Conservation (phyloP, 139 green algal genomes). For the Monoraphidium neglectum region DNA sequence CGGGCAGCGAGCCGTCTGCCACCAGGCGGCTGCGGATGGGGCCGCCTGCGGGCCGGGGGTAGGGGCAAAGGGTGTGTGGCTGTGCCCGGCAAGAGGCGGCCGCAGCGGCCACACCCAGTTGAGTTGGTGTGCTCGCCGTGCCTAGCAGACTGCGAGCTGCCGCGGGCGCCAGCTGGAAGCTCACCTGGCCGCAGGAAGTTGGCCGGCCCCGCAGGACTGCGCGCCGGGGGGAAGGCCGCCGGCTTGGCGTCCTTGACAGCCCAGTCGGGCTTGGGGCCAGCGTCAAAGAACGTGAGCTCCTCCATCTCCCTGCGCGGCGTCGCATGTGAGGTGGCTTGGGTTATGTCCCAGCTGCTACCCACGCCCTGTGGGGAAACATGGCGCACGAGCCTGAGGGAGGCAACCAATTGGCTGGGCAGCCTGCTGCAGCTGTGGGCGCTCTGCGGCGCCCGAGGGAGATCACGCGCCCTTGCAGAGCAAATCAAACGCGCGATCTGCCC, state of each 20-base stretch:
- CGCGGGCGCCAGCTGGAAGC: no score
- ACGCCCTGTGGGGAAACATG: no score
- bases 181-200: conserved; percentile 28
- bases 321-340: no score
- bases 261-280: conserved; percentile 31
- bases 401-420: no score
- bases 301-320: conserved; percentile 31
- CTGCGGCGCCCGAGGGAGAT: no score
- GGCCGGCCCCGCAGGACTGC: conserved; percentile 4
- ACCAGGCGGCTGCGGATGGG: conserved; percentile 31
- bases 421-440: no score
- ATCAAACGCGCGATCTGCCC: no score
- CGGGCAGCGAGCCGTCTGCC: conserved; percentile 27
- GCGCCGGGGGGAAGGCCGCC: not conserved
- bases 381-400: no score
- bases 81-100: not conserved
- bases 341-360: no score
- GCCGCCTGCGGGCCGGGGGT: conserved; percentile 3
- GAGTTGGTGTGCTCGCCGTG: not conserved
- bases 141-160: no score
- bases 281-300: conserved; percentile 33
- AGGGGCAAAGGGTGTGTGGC: not conserved
- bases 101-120: not conserved
- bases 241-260: conserved; percentile 16
- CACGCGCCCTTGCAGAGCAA: no score